phyloP scores from a whole-genome alignment of 2,329 filamentous ascomycete genomes.

The Verticillium albo-atrum region DNA sequence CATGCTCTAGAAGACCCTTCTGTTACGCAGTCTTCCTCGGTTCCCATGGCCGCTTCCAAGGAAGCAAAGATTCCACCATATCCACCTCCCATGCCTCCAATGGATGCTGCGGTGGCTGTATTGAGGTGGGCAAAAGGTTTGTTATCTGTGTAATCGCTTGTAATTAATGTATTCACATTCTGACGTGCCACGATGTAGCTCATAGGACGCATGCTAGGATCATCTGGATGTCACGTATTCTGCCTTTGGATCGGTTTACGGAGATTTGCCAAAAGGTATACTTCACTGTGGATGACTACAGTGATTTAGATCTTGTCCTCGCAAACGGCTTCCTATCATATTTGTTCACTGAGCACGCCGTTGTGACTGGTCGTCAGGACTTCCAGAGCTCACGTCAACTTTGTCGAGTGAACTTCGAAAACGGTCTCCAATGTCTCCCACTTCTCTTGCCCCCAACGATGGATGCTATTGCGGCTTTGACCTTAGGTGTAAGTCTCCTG shows the following conservation, averaged over 20 bases:
- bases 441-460: constrained; percentile 25
- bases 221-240: constrained; percentile 23
- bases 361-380: constrained; percentile 14
- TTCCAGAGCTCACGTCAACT: constrained; percentile 18
- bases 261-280: constrained; percentile 28
- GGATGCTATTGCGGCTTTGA: constrained; percentile 27
- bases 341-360: constrained; percentile 25
- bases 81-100: constrained; percentile 18
- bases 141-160: too few species aligned
- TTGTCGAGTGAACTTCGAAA: constrained; percentile 21
- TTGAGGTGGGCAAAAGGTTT: constrained; percentile 28
- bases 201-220: constrained; percentile 16
- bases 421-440: constrained; percentile 19
- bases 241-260: constrained; percentile 24
- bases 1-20: not conserved
- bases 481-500: constrained; percentile 22
- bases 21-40: not conserved
- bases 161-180: too few species aligned
- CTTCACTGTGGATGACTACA: constrained; percentile 27
- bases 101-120: constrained; percentile 19
- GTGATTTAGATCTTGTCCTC: constrained; percentile 25
- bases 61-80: not conserved
- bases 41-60: not conserved
- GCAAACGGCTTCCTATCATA: constrained; percentile 30
- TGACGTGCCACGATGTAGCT: constrained; percentile 8